These are phyloP conservation scores for Termitomyces sp. DNA, from an alignment of 768 basidiomycete species.

Conservation along the genomic window DNA sequence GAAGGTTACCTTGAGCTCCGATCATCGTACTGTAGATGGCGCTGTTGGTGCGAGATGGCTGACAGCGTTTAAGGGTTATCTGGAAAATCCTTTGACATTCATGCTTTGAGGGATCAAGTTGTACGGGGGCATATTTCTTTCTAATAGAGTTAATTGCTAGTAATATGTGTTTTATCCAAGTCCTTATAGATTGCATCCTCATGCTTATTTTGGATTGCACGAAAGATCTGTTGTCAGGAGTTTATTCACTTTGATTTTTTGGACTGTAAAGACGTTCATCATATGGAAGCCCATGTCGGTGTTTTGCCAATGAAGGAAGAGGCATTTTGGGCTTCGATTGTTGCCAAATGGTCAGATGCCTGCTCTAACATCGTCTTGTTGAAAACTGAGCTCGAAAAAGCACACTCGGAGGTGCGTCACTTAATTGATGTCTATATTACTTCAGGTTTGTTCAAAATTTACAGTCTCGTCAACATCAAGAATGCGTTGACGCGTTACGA, in stretches of 20 bases:
- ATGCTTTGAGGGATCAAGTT: slow-evolving; percentile 62
- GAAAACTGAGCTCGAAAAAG: slow-evolving; percentile 26
- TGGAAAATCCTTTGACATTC: slow-evolving; percentile 95
- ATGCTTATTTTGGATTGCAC: not conserved
- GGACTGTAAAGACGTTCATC: not conserved
- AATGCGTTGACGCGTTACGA: not conserved
- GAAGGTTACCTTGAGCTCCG: slow-evolving; percentile 94
- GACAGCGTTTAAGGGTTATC: slow-evolving; percentile 89
- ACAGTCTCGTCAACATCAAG: not conserved
- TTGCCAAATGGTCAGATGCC: slow-evolving; percentile 34
- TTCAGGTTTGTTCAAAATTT: not conserved
- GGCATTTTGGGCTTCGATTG: slow-evolving; percentile 27
- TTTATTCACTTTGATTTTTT: not conserved
- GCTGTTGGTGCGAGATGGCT: slow-evolving; percentile 93
- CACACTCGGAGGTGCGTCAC: slow-evolving; percentile 9
- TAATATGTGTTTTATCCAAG: slow-evolving; percentile 6
- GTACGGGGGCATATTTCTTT: slow-evolving; percentile 1
- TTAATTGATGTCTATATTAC: not conserved
- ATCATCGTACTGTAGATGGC: slow-evolving; percentile 95
- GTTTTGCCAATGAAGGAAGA: slow-evolving; percentile 22
- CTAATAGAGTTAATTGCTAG: slow-evolving; percentile 11
- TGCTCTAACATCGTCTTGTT: slow-evolving; percentile 27
- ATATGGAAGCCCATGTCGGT: not conserved
- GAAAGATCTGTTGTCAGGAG: not conserved
- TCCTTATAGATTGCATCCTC: not conserved